Evolutionary conservation across 441 rosid genomes (phyloP).

Genomic region (Gossypium gossypioides): DNA sequence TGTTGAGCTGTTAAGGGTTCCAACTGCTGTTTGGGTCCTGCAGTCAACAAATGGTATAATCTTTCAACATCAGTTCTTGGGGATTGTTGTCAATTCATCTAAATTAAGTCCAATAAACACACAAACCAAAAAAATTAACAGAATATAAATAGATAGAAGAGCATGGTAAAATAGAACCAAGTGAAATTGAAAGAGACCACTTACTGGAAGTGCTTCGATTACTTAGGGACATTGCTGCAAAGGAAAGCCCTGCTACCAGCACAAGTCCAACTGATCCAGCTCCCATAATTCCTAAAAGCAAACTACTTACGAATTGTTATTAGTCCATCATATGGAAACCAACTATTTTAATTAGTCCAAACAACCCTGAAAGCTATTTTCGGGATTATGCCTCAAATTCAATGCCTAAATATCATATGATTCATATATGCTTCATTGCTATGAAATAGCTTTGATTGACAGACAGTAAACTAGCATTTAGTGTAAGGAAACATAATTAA

Average conservation of each 20-base stretch:
- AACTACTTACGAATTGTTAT: constrained; percentile 61
- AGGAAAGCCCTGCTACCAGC: constrained; percentile 46
- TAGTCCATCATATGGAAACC: constrained; percentile 33
- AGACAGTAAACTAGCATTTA: background rate
- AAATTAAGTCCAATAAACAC: background rate
- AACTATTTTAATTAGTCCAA: background rate
- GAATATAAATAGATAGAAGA: background rate
- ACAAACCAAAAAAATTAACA: background rate
- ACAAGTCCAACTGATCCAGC: constrained; percentile 66
- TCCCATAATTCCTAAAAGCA: constrained; percentile 70
- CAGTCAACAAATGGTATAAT: constrained; percentile 10
- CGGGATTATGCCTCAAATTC: background rate
- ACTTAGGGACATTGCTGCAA: constrained; percentile 50
- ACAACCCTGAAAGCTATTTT: background rate
- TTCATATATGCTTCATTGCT: background rate
- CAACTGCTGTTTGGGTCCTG: constrained; percentile 59
- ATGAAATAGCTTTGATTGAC: background rate
- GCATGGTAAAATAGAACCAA: background rate
- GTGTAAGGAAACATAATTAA: background rate
- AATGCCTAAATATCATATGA: background rate
- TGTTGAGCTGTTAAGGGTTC: constrained; percentile 55
- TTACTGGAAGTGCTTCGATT: constrained; percentile 49
- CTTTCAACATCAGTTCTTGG: background rate
- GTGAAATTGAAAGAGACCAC: constrained; percentile 20
- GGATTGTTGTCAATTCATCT: background rate